phyloP scores from a whole-genome alignment of 2,329 filamentous ascomycete species.

The Fusarium pininemorale region DNA sequence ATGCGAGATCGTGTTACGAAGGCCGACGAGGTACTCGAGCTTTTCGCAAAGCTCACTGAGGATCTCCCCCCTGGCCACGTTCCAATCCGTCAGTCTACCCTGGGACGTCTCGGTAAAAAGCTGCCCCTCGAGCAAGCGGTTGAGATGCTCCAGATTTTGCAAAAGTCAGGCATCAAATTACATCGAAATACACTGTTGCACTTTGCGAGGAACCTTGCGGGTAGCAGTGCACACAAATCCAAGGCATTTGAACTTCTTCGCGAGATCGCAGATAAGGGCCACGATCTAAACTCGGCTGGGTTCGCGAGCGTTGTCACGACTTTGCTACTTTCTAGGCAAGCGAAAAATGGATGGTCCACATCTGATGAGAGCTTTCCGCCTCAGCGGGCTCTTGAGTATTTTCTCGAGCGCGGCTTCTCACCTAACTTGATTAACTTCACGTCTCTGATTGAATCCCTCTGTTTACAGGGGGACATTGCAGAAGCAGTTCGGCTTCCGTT shows the following conservation, averaged over 20 bases:
- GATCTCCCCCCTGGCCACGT: constrained; percentile 44
- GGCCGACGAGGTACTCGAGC: constrained; percentile 45
- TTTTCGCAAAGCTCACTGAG: constrained; percentile 44
- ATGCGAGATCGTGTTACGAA: constrained; percentile 35
- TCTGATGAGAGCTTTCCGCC: constrained; percentile 42
- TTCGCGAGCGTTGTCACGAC: constrained; percentile 66
- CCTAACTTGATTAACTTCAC: constrained; percentile 73
- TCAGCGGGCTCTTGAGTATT: constrained; percentile 46
- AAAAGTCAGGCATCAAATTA: constrained; percentile 42
- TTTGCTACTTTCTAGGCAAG: constrained; percentile 57
- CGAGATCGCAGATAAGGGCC: constrained; percentile 47
- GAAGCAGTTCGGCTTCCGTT: constrained; percentile 49
- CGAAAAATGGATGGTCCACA: constrained; percentile 27
- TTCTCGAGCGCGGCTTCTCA: constrained; percentile 68
- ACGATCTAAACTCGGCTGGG: constrained; percentile 57
- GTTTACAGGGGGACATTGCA: constrained; percentile 57
- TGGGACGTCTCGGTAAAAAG: constrained; percentile 47
- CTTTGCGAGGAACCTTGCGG: constrained; percentile 58
- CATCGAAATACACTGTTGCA: constrained; percentile 58
- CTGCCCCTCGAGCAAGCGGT: constrained; percentile 44
- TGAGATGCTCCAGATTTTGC: constrained; percentile 51
- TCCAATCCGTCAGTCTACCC: constrained; percentile 50
- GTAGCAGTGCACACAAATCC: constrained; percentile 51
- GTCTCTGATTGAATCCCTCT: constrained; percentile 75
- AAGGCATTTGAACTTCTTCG: constrained; percentile 54